Evolutionary conservation across 2,329 filamentous ascomycete species (phyloP), one percentile per base, ranked within the genome.

Genomic region (Aureobasidium pullulans): DNA sequence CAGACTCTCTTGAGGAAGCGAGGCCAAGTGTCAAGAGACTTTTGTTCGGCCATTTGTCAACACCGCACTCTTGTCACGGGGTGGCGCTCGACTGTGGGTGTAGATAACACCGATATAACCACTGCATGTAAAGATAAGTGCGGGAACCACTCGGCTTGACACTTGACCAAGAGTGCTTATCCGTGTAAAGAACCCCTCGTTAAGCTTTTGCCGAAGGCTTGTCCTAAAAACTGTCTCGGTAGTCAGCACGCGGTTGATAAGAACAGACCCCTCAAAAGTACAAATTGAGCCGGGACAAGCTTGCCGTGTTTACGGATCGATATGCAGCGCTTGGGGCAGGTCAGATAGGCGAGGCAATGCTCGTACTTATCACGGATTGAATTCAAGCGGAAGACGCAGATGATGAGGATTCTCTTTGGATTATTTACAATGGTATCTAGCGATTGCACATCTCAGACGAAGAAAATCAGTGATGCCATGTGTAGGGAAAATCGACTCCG

Each of bases 171-270:
- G 29, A 29, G 13, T 46, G 52, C 40, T 56, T 44, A 44, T 56
- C 52, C 32, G 16, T 19, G 31, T 46, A 34, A 28, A 46, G 6
- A 13, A 31, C 31, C 29, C 28, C 31, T 46, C 40, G 31, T 46
- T 46, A 56, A 56, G 52, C 52, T 44, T 56, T 43, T 44, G 32
- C 40, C 32, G 39, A 46, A 56, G 52, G 52, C 40, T 56, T 56
- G 52, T 13, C 31, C 31, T 28, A 7, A 16, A 8, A 15, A 54
- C 1, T 42, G 50, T 54, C 50, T 43, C 50, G 50, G 37, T 32
- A 43, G n/a, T 43, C 37, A 52, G 19, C 29, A 19, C 32, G 13
- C 13, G 6, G 11, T 39, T 23, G 48, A 52, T 52, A 52, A 52
- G 48, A 29, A 16, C 4, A 8, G 15, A 36, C 34, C 7, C 23